Conservation (phyloP, 768 basidiomycete species). For the Rhizopogon vinicolor region DNA sequence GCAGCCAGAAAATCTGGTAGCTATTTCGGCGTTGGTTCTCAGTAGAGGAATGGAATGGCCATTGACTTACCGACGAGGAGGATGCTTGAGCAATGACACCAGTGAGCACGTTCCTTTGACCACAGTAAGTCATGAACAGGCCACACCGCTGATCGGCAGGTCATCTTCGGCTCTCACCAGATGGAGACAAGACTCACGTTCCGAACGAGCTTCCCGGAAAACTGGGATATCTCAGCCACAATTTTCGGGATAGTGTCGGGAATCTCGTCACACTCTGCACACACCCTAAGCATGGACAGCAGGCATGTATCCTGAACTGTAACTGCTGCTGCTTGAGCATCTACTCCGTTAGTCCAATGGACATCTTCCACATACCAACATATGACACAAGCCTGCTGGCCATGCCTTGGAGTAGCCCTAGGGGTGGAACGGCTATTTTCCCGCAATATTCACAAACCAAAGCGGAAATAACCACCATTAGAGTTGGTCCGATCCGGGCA, state of each 20-base stretch:
- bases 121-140: conserved; percentile 53
- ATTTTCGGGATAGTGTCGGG: conserved; percentile 38
- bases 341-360: conserved; percentile 4
- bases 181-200: conserved; percentile 35
- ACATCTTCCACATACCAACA: conserved; percentile 35
- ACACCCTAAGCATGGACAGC: conserved; percentile 65
- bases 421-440: conserved; percentile 44
- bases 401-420: conserved; percentile 43
- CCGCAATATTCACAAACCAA: conserved; percentile 59
- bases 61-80: conserved; percentile 50
- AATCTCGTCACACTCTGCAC: conserved; percentile 52
- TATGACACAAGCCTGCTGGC: conserved; percentile 34
- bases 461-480: conserved; percentile 65
- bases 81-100: conserved; percentile 43
- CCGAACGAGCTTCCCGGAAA: conserved; percentile 50
- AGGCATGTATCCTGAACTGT: conserved; percentile 72
- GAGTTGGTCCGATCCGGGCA: conserved; percentile 45
- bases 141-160: conserved; percentile 53
- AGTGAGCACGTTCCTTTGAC: conserved; percentile 39
- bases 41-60: conserved; percentile 1
- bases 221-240: conserved; percentile 40
- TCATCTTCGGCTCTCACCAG: not conserved
- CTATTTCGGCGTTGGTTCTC: conserved; percentile 30
- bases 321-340: conserved; percentile 32
- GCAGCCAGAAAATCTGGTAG: conserved; percentile 66